These are phyloP conservation scores for Tolypocladium inflatum DNA, from an alignment of 2,329 filamentous ascomycete species.

Conservation along the genomic window DNA sequence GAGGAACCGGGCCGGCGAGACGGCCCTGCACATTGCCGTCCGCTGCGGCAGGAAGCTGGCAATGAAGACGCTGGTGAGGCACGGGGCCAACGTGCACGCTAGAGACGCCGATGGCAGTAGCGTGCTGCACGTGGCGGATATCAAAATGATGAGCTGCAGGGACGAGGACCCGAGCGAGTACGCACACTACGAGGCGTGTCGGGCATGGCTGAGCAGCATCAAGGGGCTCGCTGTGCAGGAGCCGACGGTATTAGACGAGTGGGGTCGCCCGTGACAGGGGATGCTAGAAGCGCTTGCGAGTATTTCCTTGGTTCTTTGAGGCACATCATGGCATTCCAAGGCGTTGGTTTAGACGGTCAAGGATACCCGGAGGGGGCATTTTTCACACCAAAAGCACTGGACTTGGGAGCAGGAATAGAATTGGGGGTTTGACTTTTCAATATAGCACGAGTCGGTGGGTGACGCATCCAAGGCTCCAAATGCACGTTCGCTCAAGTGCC, in stretches of 20 bases:
- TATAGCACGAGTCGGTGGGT: not conserved
- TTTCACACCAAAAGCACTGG: not conserved
- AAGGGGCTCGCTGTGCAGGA: conserved; percentile 24
- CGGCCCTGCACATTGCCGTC: conserved; percentile 44
- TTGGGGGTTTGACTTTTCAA: no score
- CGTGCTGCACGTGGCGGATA: conserved; percentile 36
- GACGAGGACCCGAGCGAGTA: conserved; percentile 22
- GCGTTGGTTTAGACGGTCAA: not conserved
- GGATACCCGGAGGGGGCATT: not conserved
- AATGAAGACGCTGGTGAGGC: conserved; percentile 33
- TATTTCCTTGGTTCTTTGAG: no score
- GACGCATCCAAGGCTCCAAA: not conserved
- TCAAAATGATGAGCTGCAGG: conserved; percentile 22
- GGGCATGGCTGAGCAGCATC: conserved; percentile 32
- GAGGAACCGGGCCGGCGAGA: conserved; percentile 45
- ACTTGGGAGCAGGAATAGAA: not conserved
- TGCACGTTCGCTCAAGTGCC: not conserved
- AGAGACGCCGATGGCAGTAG: conserved; percentile 34
- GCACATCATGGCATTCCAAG: not conserved
- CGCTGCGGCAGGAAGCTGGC: conserved; percentile 43
- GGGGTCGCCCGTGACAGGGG: conserved; percentile 12
- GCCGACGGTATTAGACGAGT: conserved; percentile 31
- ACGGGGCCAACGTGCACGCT: conserved; percentile 37
- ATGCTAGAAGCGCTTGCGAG: not conserved
- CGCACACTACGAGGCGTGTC: conserved; percentile 34